A percentile compares a stretch with the other conserved stretches of the same genome.
Evolutionary conservation across 73 alveolate genomes (phyloP).

Genomic region (Diophrys appendiculata): DNA sequence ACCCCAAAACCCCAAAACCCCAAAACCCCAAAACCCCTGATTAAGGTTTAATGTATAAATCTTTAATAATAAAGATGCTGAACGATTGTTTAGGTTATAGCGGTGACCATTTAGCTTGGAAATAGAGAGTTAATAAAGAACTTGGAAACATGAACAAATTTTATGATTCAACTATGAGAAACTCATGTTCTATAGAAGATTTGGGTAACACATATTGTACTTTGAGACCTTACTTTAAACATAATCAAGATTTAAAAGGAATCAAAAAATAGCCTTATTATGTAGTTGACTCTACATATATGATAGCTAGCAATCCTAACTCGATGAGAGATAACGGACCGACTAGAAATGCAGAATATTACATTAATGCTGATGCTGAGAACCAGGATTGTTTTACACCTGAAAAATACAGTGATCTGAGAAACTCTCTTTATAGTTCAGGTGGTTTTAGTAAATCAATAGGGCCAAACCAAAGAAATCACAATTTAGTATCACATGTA

Average conservation of each 20-base stretch:
- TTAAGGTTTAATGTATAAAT: neutral
- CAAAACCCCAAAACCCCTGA: slow-evolving; percentile 18
- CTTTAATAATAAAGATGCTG: neutral
- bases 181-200: neutral
- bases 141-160: slow-evolving; percentile 31
- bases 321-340: slow-evolving; percentile 69
- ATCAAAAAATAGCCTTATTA: slow-evolving; percentile 46
- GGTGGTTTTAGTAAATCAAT: neutral
- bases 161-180: neutral
- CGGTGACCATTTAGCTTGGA: slow-evolving; percentile 53
- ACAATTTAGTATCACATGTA: neutral
- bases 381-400: slow-evolving; percentile 1
- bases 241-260: slow-evolving; percentile 26
- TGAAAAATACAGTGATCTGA: neutral
- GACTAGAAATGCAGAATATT: slow-evolving; percentile 57
- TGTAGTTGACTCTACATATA: slow-evolving; percentile 60
- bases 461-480: neutral
- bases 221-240: slow-evolving; percentile 26
- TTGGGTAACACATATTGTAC: neutral
- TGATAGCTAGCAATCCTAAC: slow-evolving; percentile 60
- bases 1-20: slow-evolving; percentile 30
- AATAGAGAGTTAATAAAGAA: slow-evolving; percentile 59
- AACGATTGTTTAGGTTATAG: too few species aligned
- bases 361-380: slow-evolving; percentile 18
- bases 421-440: neutral